phyloP scores from a whole-genome alignment of 345 rosid genomes.

The Balakata baccata region DNA sequence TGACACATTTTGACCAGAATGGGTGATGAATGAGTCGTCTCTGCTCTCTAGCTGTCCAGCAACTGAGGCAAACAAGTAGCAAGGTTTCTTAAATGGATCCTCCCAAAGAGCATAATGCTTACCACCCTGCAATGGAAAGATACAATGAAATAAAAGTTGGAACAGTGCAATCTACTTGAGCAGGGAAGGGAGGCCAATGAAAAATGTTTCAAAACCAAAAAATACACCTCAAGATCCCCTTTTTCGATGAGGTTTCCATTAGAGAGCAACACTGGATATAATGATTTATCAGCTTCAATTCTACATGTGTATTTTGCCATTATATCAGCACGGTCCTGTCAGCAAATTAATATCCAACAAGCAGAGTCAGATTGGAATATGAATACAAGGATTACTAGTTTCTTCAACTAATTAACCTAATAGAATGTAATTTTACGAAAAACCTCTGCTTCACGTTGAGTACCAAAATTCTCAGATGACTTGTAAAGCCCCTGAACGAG shows the following conservation, averaged over 20 bases:
- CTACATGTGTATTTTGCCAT: constrained; percentile 93
- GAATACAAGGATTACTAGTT: constrained; percentile 9
- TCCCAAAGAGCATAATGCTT: constrained; percentile 92
- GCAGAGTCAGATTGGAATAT: constrained; percentile 13
- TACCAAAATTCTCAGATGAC: constrained; percentile 91
- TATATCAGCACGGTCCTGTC: constrained; percentile 94
- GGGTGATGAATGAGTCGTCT: constrained; percentile 73
- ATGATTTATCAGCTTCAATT: constrained; percentile 83
- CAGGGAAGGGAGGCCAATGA: background rate
- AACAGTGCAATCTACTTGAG: background rate
- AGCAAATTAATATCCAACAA: constrained; percentile 21
- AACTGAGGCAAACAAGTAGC: constrained; percentile 92
- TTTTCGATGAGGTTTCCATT: constrained; percentile 88
- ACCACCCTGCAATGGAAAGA: constrained; percentile 55
- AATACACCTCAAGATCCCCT: constrained; percentile 71
- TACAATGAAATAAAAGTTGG: background rate
- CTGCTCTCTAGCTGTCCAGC: constrained; percentile 91
- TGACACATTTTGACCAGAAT: constrained; percentile 76
- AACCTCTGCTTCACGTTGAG: constrained; percentile 99
- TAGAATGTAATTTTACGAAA: constrained; percentile 89
- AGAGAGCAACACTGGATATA: constrained; percentile 82
- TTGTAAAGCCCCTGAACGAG: constrained; percentile 80
- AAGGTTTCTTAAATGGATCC: constrained; percentile 97
- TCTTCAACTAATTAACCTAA: constrained; percentile 51
- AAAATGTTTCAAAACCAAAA: constrained; percentile 8